These are phyloP conservation scores for Cutaneotrichosporon sp. DNA, from an alignment of 1,284 basidiomycete species.

Conservation along the genomic window DNA sequence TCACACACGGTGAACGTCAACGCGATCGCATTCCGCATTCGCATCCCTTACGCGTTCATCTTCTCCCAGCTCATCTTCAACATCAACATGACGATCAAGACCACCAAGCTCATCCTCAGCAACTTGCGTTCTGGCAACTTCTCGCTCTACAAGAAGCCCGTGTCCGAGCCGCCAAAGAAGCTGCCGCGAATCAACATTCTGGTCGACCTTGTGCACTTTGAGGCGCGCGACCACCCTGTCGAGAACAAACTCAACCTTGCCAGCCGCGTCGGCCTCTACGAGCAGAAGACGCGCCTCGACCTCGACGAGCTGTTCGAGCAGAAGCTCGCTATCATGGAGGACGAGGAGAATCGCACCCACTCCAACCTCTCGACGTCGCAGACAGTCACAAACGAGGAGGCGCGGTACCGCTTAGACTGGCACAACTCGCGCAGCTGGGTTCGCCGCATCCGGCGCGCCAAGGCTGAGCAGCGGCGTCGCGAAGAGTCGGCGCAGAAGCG, in stretches of 20 bases:
- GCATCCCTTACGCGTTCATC: constrained; percentile 77
- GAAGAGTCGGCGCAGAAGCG: constrained; percentile 48
- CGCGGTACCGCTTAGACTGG: constrained; percentile 69
- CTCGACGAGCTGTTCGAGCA: constrained; percentile 79
- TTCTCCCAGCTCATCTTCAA: constrained; percentile 73
- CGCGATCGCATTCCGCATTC: constrained; percentile 68
- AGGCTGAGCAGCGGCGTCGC: constrained; percentile 55
- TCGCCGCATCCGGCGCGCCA: constrained; percentile 57
- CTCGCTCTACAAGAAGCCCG: constrained; percentile 57
- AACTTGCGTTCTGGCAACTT: constrained; percentile 36
- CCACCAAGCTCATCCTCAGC: constrained; percentile 63
- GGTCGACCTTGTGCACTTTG: constrained; percentile 66
- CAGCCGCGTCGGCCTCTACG: constrained; percentile 73
- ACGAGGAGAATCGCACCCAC: constrained; percentile 9
- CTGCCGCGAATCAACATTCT: constrained; percentile 68
- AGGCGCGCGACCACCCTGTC: constrained; percentile 85
- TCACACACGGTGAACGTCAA: constrained; percentile 29
- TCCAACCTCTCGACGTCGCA: constrained; percentile 33
- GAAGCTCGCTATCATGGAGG: constrained; percentile 60
- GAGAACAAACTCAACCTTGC: constrained; percentile 79
- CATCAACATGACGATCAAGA: constrained; percentile 65
- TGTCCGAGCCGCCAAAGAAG: constrained; percentile 68
- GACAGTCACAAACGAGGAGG: constrained; percentile 70
- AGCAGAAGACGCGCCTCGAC: constrained; percentile 71
- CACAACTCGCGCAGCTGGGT: constrained; percentile 82